phyloP scores from a whole-genome alignment of 805 yeast genomes.

The Cyberlindnera misumaiensis region DNA sequence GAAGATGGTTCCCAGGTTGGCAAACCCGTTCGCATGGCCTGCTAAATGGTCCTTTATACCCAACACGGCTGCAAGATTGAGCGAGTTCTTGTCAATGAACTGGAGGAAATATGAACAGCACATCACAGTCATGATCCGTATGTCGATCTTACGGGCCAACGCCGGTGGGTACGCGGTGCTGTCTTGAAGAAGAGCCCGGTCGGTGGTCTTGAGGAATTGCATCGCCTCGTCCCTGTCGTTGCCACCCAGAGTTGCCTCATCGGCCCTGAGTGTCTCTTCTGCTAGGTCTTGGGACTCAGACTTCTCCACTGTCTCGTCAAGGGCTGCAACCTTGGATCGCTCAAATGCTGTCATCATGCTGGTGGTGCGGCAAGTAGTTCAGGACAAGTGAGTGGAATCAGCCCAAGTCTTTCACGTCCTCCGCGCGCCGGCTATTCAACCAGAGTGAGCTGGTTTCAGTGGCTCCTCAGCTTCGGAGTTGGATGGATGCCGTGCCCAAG shows the following conservation, averaged over 20 bases:
- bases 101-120: conserved; percentile 50
- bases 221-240: conserved; percentile 21
- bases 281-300: background rate
- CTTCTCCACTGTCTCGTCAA: background rate
- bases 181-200: conserved; percentile 3
- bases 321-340: too few species aligned
- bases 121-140: conserved; percentile 39
- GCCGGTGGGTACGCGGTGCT: conserved; percentile 12
- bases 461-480: too few species aligned
- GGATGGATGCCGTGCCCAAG: too few species aligned
- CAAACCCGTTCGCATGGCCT: conserved; percentile 37
- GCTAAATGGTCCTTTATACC: conserved; percentile 44
- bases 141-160: conserved; percentile 37
- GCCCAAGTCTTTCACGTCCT: too few species aligned
- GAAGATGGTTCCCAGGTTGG: conserved; percentile 46
- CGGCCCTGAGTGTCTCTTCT: conserved; percentile 3
- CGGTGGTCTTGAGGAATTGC: conserved; percentile 13
- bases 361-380: too few species aligned
- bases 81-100: conserved; percentile 51
- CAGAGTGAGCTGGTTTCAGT: too few species aligned
- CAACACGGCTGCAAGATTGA: conserved; percentile 60
- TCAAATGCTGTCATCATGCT: too few species aligned
- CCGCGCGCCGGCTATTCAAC: too few species aligned
- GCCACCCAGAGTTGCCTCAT: conserved; percentile 11
- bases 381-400: too few species aligned